Conservation (phyloP, 768 basidiomycete species). For the Serendipita vermifera region DNA sequence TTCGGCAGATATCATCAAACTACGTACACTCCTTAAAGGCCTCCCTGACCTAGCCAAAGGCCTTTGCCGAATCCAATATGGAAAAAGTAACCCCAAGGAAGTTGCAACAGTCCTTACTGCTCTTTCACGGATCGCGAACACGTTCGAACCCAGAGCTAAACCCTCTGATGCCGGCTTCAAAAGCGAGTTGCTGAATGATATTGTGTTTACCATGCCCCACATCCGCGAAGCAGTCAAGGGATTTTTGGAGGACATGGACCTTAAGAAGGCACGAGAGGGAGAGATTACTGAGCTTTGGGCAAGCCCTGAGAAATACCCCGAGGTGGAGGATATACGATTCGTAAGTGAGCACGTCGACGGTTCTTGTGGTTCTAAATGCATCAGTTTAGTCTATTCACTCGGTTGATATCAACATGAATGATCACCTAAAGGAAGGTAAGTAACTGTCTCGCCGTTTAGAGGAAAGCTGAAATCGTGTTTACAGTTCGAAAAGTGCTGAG, state of each 20-base stretch:
- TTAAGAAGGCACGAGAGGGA: conserved; percentile 52
- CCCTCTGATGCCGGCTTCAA: conserved; percentile 42
- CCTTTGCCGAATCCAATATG: conserved; percentile 78
- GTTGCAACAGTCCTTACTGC: conserved; percentile 61
- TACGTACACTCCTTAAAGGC: conserved; percentile 55
- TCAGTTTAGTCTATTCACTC: conserved; percentile 44
- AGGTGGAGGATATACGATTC: conserved; percentile 43
- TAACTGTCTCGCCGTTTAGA: conserved; percentile 8
- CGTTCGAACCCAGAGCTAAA: conserved; percentile 41
- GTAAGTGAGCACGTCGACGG: conserved; percentile 30
- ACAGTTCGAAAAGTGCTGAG: conserved; percentile 59
- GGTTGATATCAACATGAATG: conserved; percentile 55
- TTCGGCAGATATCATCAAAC: conserved; percentile 47
- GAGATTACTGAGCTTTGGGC: conserved; percentile 61
- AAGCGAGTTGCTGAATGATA: conserved; percentile 54
- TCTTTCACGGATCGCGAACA: conserved; percentile 52
- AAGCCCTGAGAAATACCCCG: conserved; percentile 38
- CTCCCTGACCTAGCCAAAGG: conserved; percentile 85
- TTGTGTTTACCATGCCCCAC: conserved; percentile 54
- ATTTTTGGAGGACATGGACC: conserved; percentile 42
- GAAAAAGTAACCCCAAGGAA: conserved; percentile 77
- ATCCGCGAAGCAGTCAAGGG: conserved; percentile 41
- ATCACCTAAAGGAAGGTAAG: conserved; percentile 57
- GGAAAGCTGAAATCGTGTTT: too few relatives aligned
- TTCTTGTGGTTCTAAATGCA: conserved; percentile 12